A percentile compares a stretch with the other conserved stretches of the same genome.
phyloP scores from a whole-genome alignment of 2,329 filamentous ascomycete genomes.

The Botrytis medusae region DNA sequence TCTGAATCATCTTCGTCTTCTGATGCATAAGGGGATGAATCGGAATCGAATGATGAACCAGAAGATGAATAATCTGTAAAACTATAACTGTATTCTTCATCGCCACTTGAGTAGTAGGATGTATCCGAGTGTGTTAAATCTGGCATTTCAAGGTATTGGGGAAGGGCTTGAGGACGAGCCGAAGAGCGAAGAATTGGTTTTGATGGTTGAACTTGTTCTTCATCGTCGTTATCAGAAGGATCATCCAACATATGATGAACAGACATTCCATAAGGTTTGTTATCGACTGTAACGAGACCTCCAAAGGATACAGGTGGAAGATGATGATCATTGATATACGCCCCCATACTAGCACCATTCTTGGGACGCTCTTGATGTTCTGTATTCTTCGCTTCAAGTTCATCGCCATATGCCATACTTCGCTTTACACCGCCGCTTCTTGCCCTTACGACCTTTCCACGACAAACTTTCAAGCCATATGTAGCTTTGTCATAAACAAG shows the following conservation, averaged over 20 bases:
- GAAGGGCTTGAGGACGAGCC: constrained; percentile 28
- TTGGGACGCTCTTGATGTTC: constrained; percentile 75
- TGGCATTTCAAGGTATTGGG: constrained; percentile 34
- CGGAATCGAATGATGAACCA: constrained; percentile 26
- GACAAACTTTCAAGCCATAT: constrained; percentile 70
- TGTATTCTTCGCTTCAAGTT: constrained; percentile 61
- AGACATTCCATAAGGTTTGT: constrained; percentile 86
- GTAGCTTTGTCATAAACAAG: constrained; percentile 65
- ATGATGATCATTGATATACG: constrained; percentile 81
- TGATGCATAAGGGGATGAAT: constrained; percentile 40
- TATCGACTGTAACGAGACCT: constrained; percentile 81
- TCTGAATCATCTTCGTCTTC: constrained; percentile 43
- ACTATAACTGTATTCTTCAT: constrained; percentile 58
- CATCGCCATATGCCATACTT: constrained; percentile 46
- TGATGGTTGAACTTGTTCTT: constrained; percentile 38
- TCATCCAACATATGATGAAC: constrained; percentile 95
- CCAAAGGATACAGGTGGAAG: constrained; percentile 89
- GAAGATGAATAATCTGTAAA: constrained; percentile 64
- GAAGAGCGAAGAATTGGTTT: constrained; percentile 37
- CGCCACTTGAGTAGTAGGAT: constrained; percentile 39
- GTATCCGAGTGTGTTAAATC: constrained; percentile 41
- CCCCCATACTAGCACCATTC: constrained; percentile 91
- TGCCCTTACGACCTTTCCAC: constrained; percentile 65
- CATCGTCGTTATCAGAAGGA: constrained; percentile 50
- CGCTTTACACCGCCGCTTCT: constrained; percentile 46